Evolutionary conservation across 169 alveolate genomes (phyloP), one percentile per base, ranked within the genome.

Genomic region (Cyclospora cayetanensis): DNA sequence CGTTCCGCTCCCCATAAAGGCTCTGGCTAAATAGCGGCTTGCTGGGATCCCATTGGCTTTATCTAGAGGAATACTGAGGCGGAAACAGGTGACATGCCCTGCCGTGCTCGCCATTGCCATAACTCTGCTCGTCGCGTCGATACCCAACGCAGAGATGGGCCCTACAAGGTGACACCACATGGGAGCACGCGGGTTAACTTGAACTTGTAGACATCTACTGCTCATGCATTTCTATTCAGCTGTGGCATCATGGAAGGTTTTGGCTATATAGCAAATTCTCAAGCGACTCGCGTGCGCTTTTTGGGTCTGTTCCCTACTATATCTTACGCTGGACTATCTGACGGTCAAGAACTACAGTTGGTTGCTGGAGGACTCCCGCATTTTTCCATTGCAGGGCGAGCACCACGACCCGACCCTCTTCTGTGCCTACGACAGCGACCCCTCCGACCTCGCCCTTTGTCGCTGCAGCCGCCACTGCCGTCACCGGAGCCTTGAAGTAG

Each of bases 381-480:
- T 35, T 37, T 68, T 31, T 79, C 34, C 31, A 43, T 34, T 79
- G 72, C 50, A 79, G 52, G 1, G 88, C 70, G 25, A 79, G 74
- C 46, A 79, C 11, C 22, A 46, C 63, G 39, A 79, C 50, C 18
- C 29, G n/a, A 1, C 88, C 88, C n/a, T 79, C 88, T 35, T 79
- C 88, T 3, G 88, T 79, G 25, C 88, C 88, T n/a, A 60, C 88
- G 4, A 72, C 88, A 5, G 52, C 72, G 4, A 79, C 53, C 5
- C 88, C 88, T 29, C 31, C 50, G 18, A 50, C 50, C 4, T 29
- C 88, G 1, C 46, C 88, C 37, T 25, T 15, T 31, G 46, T 43
- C 25, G 39, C 52, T 43, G 74, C 70, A 9, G 88, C 88, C 18
- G 88, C 88, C 11, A 79, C 88, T 3, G 88, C 88, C 34, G 88